Conservation (phyloP, 306 rosid species). For the Dalbergia cochinchinensis region DNA sequence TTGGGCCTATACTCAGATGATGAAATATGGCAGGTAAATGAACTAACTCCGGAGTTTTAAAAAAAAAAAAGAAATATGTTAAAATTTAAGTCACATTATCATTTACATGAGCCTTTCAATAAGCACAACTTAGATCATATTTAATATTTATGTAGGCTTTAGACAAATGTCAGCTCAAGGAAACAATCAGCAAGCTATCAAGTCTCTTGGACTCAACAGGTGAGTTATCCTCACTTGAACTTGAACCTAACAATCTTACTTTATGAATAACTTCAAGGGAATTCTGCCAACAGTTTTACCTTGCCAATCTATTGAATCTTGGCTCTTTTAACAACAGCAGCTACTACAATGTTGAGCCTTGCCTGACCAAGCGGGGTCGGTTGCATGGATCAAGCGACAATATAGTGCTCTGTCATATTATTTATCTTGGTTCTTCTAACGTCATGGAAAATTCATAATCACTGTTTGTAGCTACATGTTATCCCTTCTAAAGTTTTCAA, state of each 20-base stretch:
- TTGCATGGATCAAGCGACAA: too few relatives aligned
- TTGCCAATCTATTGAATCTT: not conserved
- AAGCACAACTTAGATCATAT: not conserved
- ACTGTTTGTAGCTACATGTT: not conserved
- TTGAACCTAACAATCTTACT: not conserved
- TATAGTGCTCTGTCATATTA: too few relatives aligned
- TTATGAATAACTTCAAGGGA: not conserved
- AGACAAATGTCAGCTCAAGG: constrained; percentile 83
- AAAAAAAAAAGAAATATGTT: not conserved
- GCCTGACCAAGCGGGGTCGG: too few relatives aligned
- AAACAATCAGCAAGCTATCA: constrained; percentile 61
- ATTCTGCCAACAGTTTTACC: not conserved
- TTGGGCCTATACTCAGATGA: constrained; percentile 77
- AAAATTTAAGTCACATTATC: not conserved
- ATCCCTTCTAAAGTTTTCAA: not conserved
- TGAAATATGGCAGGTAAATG: constrained; percentile 77
- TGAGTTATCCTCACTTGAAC: constrained; percentile 43
- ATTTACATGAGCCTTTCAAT: not conserved
- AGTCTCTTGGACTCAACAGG: constrained; percentile 73
- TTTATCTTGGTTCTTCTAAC: not conserved
- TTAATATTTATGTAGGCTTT: constrained; percentile 60
- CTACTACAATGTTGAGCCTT: too few relatives aligned
- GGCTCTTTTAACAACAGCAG: not conserved
- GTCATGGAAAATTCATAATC: not conserved
- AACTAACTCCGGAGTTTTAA: constrained; percentile 4